These are phyloP conservation scores for Lipomyces mesembrius DNA, from an alignment of 805 yeast genomes.

Conservation along the genomic window DNA sequence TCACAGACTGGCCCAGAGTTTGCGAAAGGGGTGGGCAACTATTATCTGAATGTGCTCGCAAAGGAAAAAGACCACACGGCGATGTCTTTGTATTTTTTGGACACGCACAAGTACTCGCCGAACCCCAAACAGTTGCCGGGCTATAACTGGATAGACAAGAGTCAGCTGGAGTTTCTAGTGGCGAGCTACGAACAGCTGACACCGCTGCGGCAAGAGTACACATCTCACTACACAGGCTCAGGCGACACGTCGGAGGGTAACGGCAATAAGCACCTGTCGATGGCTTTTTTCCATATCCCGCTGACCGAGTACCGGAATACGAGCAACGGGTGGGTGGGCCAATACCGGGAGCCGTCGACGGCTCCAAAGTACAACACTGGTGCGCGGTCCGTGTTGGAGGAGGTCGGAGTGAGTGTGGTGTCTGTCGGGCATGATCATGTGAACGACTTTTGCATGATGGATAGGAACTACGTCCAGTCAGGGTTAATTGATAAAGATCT, in stretches of 20 bases:
- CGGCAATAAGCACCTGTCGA: conserved; percentile 56
- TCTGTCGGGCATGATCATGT: conserved; percentile 96
- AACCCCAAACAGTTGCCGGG: conserved; percentile 60
- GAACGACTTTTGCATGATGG: conserved; percentile 83
- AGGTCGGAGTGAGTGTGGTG: conserved; percentile 73
- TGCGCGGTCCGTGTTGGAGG: conserved; percentile 60
- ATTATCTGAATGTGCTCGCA: conserved; percentile 58
- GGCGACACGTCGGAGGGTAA: conserved; percentile 29
- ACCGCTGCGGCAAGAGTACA: conserved; percentile 39
- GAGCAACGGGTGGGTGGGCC: conserved; percentile 58
- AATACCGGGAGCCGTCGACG: conserved; percentile 70
- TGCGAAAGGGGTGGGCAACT: conserved; percentile 85
- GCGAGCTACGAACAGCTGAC: conserved; percentile 45
- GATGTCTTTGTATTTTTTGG: conserved; percentile 73
- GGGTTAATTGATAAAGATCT: conserved; percentile 40
- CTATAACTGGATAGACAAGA: conserved; percentile 81
- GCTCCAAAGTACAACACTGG: conserved; percentile 77
- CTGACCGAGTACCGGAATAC: conserved; percentile 75
- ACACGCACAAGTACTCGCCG: conserved; percentile 77
- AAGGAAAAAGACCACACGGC: conserved; percentile 50
- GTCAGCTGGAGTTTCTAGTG: conserved; percentile 65
- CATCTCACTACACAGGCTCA: conserved; percentile 43
- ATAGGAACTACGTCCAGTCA: conserved; percentile 46
- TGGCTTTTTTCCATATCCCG: conserved; percentile 97
- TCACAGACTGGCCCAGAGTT: conserved; percentile 66